Conservation (phyloP, 2,329 filamentous ascomycete species). For the Monilinia vaccinii-corymbosi region DNA sequence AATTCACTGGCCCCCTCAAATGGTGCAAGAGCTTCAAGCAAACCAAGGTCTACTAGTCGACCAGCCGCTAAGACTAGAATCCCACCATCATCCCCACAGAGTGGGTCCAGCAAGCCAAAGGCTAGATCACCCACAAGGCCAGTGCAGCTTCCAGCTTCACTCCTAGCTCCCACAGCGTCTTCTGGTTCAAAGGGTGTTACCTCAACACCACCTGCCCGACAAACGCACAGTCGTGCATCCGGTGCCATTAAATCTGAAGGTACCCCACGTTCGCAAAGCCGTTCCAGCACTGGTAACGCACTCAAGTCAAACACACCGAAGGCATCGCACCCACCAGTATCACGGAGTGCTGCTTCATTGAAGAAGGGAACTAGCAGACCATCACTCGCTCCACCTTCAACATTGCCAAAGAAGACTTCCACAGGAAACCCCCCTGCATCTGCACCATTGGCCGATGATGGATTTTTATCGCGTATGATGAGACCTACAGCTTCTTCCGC, state of each 20-base stretch:
- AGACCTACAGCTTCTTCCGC: constrained; percentile 62
- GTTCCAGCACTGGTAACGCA: constrained; percentile 17
- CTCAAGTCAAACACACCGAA: constrained; percentile 7
- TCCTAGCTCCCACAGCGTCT: constrained; percentile 61
- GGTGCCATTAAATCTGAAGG: constrained; percentile 29
- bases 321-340: constrained; percentile 9
- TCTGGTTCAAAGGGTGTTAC: constrained; percentile 54
- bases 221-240: constrained; percentile 36
- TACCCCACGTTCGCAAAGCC: constrained; percentile 29
- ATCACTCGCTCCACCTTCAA: constrained; percentile 46
- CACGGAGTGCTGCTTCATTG: constrained; percentile 22
- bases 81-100: constrained; percentile 24
- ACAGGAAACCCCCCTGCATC: constrained; percentile 44
- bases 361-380: constrained; percentile 21
- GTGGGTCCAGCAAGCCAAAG: constrained; percentile 47
- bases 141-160: constrained; percentile 54
- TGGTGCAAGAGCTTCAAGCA: constrained; percentile 18
- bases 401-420: constrained; percentile 39
- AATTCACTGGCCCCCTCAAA: constrained; percentile 14
- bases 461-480: constrained; percentile 76
- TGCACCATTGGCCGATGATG: constrained; percentile 49
- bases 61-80: constrained; percentile 21
- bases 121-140: constrained; percentile 62
- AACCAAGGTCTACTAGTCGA: constrained; percentile 18
- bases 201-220: constrained; percentile 28